Conservation (phyloP, 805 yeast species). For the Metschnikowia rubicola region DNA sequence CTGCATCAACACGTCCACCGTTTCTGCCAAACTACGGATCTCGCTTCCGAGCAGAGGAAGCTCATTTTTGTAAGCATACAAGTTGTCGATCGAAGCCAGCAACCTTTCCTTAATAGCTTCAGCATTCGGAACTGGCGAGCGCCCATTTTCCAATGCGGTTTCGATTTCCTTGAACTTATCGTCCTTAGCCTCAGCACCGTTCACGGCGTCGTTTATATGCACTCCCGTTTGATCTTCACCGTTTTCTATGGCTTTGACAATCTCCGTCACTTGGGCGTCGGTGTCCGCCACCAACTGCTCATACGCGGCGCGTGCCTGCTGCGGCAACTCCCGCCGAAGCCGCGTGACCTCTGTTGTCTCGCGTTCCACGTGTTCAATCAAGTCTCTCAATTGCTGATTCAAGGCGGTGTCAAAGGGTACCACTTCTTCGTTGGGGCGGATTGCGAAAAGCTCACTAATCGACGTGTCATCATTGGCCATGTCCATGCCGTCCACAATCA, state of each 20-base stretch:
- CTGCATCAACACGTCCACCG: slow-evolving; percentile 26
- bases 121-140: background rate
- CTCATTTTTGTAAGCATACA: slow-evolving; percentile 31
- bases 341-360: slow-evolving; percentile 55
- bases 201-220: background rate
- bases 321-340: slow-evolving; percentile 53
- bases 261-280: slow-evolving; percentile 29
- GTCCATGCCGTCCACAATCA: slow-evolving; percentile 57
- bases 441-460: slow-evolving; percentile 24
- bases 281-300: slow-evolving; percentile 29
- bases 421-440: slow-evolving; percentile 38
- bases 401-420: slow-evolving; percentile 71
- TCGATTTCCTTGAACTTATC: too few relatives aligned
- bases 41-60: slow-evolving; percentile 37
- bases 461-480: slow-evolving; percentile 21
- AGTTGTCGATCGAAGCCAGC: slow-evolving; percentile 25
- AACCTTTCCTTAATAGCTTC: slow-evolving; percentile 24
- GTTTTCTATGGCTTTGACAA: slow-evolving; percentile 21
- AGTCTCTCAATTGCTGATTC: slow-evolving; percentile 54
- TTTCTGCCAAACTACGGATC: slow-evolving; percentile 32
- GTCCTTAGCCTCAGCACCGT: slow-evolving; percentile 6
- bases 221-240: background rate
- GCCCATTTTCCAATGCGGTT: too few relatives aligned
- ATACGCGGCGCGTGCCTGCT: slow-evolving; percentile 34
- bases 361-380: slow-evolving; percentile 59